Evolutionary conservation across 2,329 filamentous ascomycete genomes (phyloP).

Genomic region (Penicillium sp.): DNA sequence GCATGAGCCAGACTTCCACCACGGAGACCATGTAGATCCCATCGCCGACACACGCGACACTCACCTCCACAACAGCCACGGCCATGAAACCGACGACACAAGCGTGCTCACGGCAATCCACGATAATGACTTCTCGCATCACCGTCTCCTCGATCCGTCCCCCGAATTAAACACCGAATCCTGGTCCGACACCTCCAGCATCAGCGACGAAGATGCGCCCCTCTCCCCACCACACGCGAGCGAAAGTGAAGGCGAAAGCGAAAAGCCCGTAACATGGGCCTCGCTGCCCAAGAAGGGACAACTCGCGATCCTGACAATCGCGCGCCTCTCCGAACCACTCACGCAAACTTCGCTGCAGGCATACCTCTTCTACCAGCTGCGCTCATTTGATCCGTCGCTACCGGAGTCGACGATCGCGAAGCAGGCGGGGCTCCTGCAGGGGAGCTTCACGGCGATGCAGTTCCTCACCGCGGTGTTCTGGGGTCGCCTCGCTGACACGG

Average conservation of each 20-base stretch:
- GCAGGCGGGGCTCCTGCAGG: constrained; percentile 78
- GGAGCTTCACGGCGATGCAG: constrained; percentile 80
- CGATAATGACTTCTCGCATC: constrained; percentile 13
- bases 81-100: constrained; percentile 22
- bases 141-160: constrained; percentile 19
- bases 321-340: constrained; percentile 80
- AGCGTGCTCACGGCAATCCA: constrained; percentile 28
- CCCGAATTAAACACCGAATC: constrained; percentile 22
- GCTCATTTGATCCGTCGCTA: constrained; percentile 69
- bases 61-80: background rate
- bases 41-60: background rate
- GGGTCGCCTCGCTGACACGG: constrained; percentile 72
- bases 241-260: constrained; percentile 21
- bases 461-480: constrained; percentile 83
- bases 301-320: constrained; percentile 75
- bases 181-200: constrained; percentile 22
- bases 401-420: constrained; percentile 70
- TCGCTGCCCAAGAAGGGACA: constrained; percentile 78
- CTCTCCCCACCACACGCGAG: background rate
- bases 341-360: constrained; percentile 77
- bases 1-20: constrained; percentile 9
- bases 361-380: constrained; percentile 90
- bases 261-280: constrained; percentile 67
- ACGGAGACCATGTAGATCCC: constrained; percentile 23
- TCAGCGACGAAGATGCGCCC: constrained; percentile 22